Percentiles rank a stretch among this genome's conserved stretches.
These are phyloP conservation scores for Aspergillus sp. DNA, from an alignment of 2,329 filamentous ascomycete species.

Conservation along the genomic window DNA sequence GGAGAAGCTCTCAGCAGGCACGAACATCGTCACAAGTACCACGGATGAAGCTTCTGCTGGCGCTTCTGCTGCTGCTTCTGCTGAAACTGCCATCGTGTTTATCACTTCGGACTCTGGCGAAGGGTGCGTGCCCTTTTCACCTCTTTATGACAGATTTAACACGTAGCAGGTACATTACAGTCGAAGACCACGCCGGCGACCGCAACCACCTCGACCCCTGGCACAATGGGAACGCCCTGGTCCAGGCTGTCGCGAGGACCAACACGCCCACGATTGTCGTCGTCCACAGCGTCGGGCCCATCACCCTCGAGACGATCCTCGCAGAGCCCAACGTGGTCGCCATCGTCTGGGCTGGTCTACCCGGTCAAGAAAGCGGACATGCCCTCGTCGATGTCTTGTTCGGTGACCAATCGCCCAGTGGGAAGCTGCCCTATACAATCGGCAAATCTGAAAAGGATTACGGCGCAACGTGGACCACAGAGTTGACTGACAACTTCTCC, in stretches of 20 bases:
- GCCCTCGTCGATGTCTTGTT: slow-evolving; percentile 48
- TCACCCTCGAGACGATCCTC: slow-evolving; percentile 61
- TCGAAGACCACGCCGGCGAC: slow-evolving; percentile 57
- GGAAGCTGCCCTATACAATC: slow-evolving; percentile 64
- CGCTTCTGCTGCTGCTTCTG: slow-evolving; percentile 36
- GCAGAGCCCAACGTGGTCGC: slow-evolving; percentile 65
- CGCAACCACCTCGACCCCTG: slow-evolving; percentile 10
- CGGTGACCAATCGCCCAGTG: slow-evolving; percentile 46
- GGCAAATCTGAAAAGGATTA: slow-evolving; percentile 57
- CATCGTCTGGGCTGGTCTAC: slow-evolving; percentile 63
- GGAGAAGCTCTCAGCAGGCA: slow-evolving; percentile 35
- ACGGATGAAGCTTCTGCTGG: slow-evolving; percentile 39
- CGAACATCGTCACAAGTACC: slow-evolving; percentile 43
- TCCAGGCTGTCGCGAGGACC: slow-evolving; percentile 5
- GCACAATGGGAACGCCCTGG: slow-evolving; percentile 8
- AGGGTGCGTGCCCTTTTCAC: slow-evolving; percentile 25
- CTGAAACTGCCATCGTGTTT: slow-evolving; percentile 49
- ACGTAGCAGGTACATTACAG: slow-evolving; percentile 42
- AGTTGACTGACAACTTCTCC: slow-evolving; percentile 41
- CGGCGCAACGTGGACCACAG: slow-evolving; percentile 17
- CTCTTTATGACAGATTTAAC: too few species aligned
- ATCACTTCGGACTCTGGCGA: slow-evolving; percentile 51
- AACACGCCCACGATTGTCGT: slow-evolving; percentile 62
- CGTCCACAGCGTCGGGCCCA: slow-evolving; percentile 63
- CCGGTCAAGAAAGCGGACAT: slow-evolving; percentile 55